phyloP scores from a whole-genome alignment of 2,329 filamentous ascomycete genomes.

The Phoma sp. region DNA sequence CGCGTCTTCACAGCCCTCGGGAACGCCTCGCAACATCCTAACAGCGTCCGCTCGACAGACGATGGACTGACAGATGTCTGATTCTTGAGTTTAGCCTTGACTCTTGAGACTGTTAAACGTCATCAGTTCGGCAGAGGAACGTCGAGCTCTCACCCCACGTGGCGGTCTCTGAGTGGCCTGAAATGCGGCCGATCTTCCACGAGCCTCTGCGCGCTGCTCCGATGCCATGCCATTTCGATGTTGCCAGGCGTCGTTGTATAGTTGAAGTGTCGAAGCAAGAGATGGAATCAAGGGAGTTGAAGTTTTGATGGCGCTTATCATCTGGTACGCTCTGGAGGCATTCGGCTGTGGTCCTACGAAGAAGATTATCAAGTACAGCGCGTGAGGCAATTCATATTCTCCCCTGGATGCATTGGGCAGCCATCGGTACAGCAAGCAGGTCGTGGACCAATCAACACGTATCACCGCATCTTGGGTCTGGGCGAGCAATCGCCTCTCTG shows the following conservation, averaged over 20 bases:
- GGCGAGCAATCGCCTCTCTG: slow-evolving; percentile 14
- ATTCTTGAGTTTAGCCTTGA: too few species aligned
- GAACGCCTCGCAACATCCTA: too few species aligned
- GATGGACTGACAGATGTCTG: too few species aligned
- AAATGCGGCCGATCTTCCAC: slow-evolving; percentile 46
- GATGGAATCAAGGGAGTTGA: slow-evolving; percentile 32
- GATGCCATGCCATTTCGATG: slow-evolving; percentile 11
- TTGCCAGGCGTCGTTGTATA: too few species aligned
- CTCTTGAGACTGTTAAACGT: too few species aligned
- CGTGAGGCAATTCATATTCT: slow-evolving; percentile 23
- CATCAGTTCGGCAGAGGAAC: too few species aligned
- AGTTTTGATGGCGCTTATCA: slow-evolving; percentile 41
- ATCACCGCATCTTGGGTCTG: slow-evolving; percentile 31
- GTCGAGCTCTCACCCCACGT: slow-evolving; percentile 44
- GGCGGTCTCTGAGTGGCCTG: slow-evolving; percentile 54
- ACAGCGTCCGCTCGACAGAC: too few species aligned
- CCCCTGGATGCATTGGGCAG: slow-evolving; percentile 40
- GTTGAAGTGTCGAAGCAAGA: slow-evolving; percentile 18
- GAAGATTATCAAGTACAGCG: slow-evolving; percentile 31
- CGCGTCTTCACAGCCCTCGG: too few species aligned
- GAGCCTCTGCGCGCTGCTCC: slow-evolving; percentile 22
- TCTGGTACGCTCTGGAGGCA: too few species aligned
- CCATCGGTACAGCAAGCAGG: slow-evolving; percentile 42
- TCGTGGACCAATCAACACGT: slow-evolving; percentile 39
- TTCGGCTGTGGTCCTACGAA: slow-evolving; percentile 39